Conservation (phyloP, 805 yeast genomes). For the Martiniozyma abietophila region DNA sequence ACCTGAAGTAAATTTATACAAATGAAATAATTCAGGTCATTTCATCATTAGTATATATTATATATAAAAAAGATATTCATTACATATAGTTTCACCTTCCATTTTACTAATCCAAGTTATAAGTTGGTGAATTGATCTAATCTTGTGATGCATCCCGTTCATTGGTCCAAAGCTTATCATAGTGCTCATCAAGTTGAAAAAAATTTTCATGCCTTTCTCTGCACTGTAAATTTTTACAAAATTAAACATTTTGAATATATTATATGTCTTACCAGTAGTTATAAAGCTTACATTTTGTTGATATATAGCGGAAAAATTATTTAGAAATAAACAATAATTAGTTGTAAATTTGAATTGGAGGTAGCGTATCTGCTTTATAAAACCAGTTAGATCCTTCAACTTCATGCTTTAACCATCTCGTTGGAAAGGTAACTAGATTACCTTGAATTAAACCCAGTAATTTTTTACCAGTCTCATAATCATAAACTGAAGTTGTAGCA, state of each 20-base stretch:
- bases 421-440: conserved; percentile 83
- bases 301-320: no score
- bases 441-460: conserved; percentile 70
- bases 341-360: conserved; percentile 92
- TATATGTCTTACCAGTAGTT: background rate
- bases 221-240: background rate
- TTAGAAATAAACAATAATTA: conserved; percentile 20
- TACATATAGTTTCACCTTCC: no score
- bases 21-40: no score
- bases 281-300: background rate
- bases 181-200: no score
- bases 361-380: conserved; percentile 84
- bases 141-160: background rate
- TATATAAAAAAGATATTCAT: no score
- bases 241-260: background rate
- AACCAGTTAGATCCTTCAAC: conserved; percentile 92
- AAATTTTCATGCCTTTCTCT: no score
- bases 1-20: no score
- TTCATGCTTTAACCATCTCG: conserved; percentile 83
- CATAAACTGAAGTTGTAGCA: conserved; percentile 27
- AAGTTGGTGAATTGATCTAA: no score
- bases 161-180: no score
- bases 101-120: no score
- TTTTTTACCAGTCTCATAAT: conserved; percentile 67
- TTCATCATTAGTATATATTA: no score